Base-by-base conservation (phyloP, 2,329 filamentous ascomycete genomes). In the Cytospora schulzeri region DNA sequence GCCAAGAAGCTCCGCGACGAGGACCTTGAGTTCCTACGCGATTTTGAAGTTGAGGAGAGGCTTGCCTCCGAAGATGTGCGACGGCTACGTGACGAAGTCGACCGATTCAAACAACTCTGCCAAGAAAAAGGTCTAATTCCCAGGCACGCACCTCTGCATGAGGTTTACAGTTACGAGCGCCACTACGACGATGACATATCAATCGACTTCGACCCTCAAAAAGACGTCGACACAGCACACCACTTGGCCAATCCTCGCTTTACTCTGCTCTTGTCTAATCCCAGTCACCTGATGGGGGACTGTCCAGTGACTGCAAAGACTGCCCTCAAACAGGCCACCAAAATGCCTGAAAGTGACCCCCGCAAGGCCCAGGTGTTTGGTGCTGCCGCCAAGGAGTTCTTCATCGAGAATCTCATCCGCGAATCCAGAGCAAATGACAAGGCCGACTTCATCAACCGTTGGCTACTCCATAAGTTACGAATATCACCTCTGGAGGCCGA, bases 391-490 rank as follows among this genome's bases (percentile, higher is more conserved):
- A 84, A 82, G 64, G 83, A 85, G 69, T 78, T 76, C n/a, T 76
- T 75, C 35, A 84, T 85, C 59, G 73, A 79, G 52, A 76, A 72
- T 7, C 75, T 83, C 14, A 70, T 83, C 57, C 68, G 68, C 28
- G 77, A 78, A 3, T 69, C 73, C 3, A 69, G 75, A 14, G 69
- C 70, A 2, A 76, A 76, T 3, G 75, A 77, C 68, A 81, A 78
- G 67, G 73, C 71, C 1, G 79, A 83, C 57, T 83, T 77, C 63
- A 78, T 86, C 69, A 81, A 80, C 67, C 76, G 81, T 50, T 86
- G 84, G 83, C 72, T 86, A 3, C 75, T 85, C 15, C 80, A 85
- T 56, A 78, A 80, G 51, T 75, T 86, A 50, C 78, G 81, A 41
- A 73, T 76, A 17, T 82, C 80, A 3, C 75, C 80, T 0, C 70